These are phyloP conservation scores for Corylus heterophylla DNA, from an alignment of 306 rosid species.

Conservation along the genomic window DNA sequence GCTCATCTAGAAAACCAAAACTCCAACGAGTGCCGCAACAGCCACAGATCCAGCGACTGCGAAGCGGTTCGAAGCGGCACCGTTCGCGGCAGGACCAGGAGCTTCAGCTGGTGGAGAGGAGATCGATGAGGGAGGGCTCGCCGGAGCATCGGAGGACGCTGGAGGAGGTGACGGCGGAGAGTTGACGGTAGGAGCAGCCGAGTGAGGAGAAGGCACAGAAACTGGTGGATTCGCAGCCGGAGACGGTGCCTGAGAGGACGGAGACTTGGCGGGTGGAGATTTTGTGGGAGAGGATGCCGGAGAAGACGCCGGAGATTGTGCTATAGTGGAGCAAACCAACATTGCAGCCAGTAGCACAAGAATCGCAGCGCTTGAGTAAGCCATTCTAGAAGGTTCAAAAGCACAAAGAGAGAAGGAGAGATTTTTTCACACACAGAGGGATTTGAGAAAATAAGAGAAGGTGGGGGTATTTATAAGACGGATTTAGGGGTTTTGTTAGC, in stretches of 20 bases:
- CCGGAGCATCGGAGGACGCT: background rate
- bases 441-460: background rate
- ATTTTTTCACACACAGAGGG: background rate
- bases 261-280: constrained; percentile 3
- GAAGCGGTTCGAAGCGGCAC: constrained; percentile 21
- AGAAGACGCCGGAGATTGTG: constrained; percentile 20
- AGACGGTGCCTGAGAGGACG: background rate
- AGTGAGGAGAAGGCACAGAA: background rate
- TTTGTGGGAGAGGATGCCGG: background rate
- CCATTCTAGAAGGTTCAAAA: background rate
- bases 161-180: constrained; percentile 6
- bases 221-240: background rate
- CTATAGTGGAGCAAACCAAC: background rate
- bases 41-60: constrained; percentile 36
- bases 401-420: background rate
- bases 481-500: background rate
- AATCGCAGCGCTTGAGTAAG: background rate
- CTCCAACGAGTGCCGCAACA: background rate
- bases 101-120: constrained; percentile 22
- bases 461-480: background rate
- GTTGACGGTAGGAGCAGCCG: background rate
- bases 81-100: constrained; percentile 11
- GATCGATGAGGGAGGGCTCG: constrained; percentile 6
- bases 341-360: background rate
- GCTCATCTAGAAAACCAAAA: constrained; percentile 3